phyloP scores from a whole-genome alignment of 2,329 filamentous ascomycete species.

The Neocucurbitaria cava region DNA sequence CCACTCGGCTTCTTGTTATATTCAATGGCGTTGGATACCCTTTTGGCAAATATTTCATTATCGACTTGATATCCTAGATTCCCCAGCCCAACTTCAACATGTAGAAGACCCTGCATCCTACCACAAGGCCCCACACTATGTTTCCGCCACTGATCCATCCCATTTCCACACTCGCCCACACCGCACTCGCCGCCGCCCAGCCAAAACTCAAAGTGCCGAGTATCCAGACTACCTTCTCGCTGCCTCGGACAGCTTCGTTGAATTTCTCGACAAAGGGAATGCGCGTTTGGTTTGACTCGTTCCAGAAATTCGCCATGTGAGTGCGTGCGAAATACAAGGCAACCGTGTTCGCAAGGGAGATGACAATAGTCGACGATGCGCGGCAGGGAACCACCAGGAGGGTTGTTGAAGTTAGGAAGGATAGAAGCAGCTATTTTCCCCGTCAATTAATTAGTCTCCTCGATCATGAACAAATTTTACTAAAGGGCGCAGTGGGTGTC shows the following conservation, averaged over 20 bases:
- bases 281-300: conserved; percentile 36
- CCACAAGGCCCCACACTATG: conserved; percentile 8
- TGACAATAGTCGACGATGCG: conserved; percentile 7
- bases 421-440: conserved; percentile 23
- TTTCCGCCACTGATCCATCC: conserved; percentile 13
- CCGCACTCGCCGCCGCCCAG: conserved; percentile 27
- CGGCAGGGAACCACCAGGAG: conserved; percentile 22
- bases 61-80: background rate
- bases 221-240: conserved; percentile 34
- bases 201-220: conserved; percentile 26
- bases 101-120: conserved; percentile 3
- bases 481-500: no score
- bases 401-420: conserved; percentile 27
- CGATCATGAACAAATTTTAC: no score
- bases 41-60: background rate
- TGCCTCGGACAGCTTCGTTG: conserved; percentile 46
- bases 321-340: conserved; percentile 20
- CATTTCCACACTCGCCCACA: conserved; percentile 20
- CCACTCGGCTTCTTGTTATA: background rate
- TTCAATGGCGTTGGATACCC: background rate
- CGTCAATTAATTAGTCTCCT: no score
- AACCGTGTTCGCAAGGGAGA: conserved; percentile 21
- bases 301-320: conserved; percentile 46
- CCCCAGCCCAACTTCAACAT: conserved; percentile 5
- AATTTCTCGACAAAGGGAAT: conserved; percentile 46